phyloP scores from a whole-genome alignment of 2,329 filamentous ascomycete genomes.

The Phyllosticta citrichinensis region DNA sequence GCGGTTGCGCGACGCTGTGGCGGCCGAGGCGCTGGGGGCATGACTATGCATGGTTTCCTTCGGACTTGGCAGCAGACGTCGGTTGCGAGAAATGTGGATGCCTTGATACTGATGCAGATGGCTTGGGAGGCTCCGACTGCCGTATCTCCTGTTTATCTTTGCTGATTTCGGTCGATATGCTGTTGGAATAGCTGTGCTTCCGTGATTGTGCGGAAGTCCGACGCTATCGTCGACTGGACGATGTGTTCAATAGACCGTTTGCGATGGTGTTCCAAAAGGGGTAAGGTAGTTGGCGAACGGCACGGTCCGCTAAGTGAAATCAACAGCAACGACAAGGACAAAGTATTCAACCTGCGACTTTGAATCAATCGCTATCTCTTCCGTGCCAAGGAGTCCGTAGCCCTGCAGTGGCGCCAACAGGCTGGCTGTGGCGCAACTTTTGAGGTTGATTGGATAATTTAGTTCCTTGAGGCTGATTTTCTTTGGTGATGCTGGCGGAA shows the following conservation, averaged over 20 bases:
- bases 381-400: neutral
- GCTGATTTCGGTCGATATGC: neutral
- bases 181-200: neutral
- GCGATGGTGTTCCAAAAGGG: neutral
- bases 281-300: neutral
- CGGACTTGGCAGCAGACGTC: neutral
- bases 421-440: neutral
- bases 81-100: neutral
- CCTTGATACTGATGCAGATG: neutral
- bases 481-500: neutral
- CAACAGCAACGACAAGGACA: neutral
- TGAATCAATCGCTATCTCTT: neutral
- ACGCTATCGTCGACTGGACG: neutral
- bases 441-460: neutral
- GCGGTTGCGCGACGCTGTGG: slow-evolving; percentile 26
- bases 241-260: neutral
- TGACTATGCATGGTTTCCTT: neutral
- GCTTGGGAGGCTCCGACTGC: neutral
- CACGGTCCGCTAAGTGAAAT: neutral
- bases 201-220: neutral
- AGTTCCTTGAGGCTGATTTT: neutral
- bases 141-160: neutral
- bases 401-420: neutral
- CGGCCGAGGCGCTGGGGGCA: slow-evolving; percentile 18
- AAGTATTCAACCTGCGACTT: neutral